Evolutionary conservation across 345 rosid species (phyloP).

Genomic region (Euphorbia pulcherrima): DNA sequence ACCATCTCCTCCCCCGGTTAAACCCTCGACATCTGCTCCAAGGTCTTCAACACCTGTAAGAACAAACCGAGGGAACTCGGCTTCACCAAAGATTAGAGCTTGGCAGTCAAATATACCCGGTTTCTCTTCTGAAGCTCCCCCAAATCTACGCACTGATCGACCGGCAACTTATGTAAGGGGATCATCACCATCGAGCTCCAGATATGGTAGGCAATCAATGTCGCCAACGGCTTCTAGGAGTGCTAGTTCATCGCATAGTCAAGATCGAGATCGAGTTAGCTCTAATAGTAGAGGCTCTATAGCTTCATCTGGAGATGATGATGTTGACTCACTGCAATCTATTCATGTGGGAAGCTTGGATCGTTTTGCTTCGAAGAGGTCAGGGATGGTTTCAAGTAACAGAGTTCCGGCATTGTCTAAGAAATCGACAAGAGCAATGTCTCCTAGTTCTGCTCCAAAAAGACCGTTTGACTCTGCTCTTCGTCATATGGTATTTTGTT

Average conservation of each 20-base stretch:
- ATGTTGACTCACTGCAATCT: constrained; percentile 65
- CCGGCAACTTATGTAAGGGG: constrained; percentile 95
- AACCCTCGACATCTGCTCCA: constrained; percentile 52
- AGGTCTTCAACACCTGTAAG: constrained; percentile 74
- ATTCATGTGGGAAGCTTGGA: constrained; percentile 48
- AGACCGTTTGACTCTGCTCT: constrained; percentile 65
- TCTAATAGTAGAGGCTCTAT: constrained; percentile 82
- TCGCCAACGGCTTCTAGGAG: constrained; percentile 94
- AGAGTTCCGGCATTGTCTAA: constrained; percentile 60
- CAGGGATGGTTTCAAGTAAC: constrained; percentile 52
- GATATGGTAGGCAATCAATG: constrained; percentile 74
- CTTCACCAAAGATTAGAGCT: constrained; percentile 82
- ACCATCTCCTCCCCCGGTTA: constrained; percentile 71
- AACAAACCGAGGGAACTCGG: constrained; percentile 70
- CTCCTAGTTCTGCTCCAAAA: constrained; percentile 85
- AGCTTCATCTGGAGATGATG: constrained; percentile 93
- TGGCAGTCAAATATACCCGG: constrained; percentile 96
- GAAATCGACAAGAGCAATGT: constrained; percentile 44
- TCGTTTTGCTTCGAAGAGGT: constrained; percentile 46
- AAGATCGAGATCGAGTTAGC: constrained; percentile 78
- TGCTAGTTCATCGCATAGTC: constrained; percentile 79
- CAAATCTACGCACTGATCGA: constrained; percentile 97
- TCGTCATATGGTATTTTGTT: constrained; percentile 70
- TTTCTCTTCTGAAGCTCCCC: constrained; percentile 92
- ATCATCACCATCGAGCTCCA: constrained; percentile 65